These are phyloP conservation scores for Leucocoprinus birnbaumii DNA, from an alignment of 768 basidiomycete genomes.

Conservation along the genomic window DNA sequence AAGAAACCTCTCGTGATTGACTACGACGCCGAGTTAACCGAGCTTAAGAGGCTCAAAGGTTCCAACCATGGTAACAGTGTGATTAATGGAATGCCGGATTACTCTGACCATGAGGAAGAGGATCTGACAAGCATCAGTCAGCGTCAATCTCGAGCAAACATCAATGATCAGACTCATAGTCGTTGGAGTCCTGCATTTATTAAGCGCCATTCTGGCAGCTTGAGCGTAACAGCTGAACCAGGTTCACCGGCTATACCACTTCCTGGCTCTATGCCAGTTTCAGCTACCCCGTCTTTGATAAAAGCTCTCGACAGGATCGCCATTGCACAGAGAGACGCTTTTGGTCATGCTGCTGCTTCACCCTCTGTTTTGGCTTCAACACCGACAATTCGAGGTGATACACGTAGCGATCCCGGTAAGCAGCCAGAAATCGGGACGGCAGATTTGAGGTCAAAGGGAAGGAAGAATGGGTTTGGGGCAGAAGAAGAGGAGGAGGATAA, in stretches of 20 bases:
- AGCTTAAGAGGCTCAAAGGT: slow-evolving; percentile 28
- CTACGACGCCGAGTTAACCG: slow-evolving; percentile 40
- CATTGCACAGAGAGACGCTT: slow-evolving; percentile 53
- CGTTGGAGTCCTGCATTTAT: slow-evolving; percentile 53
- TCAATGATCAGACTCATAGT: slow-evolving; percentile 4
- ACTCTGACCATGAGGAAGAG: slow-evolving; percentile 47
- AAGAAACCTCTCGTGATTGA: slow-evolving; percentile 20
- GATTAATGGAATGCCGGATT: slow-evolving; percentile 18
- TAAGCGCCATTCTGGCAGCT: slow-evolving; percentile 29
- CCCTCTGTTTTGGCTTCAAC: neutral
- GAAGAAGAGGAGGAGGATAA: slow-evolving; percentile 3
- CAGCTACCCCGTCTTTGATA: slow-evolving; percentile 64
- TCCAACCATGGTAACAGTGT: neutral
- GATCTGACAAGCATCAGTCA: slow-evolving; percentile 2
- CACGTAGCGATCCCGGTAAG: no score
- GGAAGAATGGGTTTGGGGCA: slow-evolving; percentile 3
- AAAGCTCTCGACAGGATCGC: slow-evolving; percentile 59
- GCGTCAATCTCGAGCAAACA: neutral
- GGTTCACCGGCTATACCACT: neutral
- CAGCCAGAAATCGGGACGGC: no score
- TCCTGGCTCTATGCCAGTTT: slow-evolving; percentile 37
- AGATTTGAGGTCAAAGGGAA: neutral
- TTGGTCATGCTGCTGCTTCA: slow-evolving; percentile 15
- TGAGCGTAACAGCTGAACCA: slow-evolving; percentile 1
- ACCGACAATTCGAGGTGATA: neutral